Base-by-base conservation (phyloP, 495 filamentous ascomycete species). In the Hypoxylon crocopeplum region DNA sequence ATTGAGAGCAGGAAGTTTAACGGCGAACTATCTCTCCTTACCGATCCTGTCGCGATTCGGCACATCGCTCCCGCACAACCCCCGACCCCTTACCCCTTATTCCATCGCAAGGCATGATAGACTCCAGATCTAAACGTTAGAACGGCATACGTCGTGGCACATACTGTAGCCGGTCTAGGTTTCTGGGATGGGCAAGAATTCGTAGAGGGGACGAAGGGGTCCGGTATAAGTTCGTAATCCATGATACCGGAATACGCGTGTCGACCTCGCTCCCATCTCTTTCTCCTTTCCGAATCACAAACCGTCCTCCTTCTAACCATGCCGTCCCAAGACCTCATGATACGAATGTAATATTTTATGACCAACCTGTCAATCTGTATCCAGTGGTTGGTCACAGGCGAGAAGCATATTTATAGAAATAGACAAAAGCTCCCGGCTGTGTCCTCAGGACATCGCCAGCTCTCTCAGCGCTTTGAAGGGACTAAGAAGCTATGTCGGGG, bases 211-310 rank as follows among this genome's bases (percentile, higher is more conserved):
- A 7, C 8, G 21, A 13, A 7, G 20, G 13, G 17, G 8, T 16
- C 47, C 30, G 48, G 47, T 58, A 63, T 58, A 63, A 63, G 60
- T 27, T 49, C 37, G 42, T 39, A 48, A 45, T 53, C 53, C 48
- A 42, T 50, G 40, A 48, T 53, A 53, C 36, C 2, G 25, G 40
- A 47, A 48, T 39, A 42, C 53, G 59, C 41, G 53, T 53, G 21
- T 58, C 40, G 4, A n/a, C 32, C n/a, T 41, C 13, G 34, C 41
- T 21, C 29, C 53, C 16, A 40, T 30, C 37, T 44, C 37, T 44
- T 39, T 22, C 21, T 41, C 16, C 20, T 48, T 48, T 46, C 39
- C 33, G 13, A 54, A 42, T 11, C 1, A 11, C 15, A 17, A 33
- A 30, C 4, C 13, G 12, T 34, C 32, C 25, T 34, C 13, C 10